Evolutionary conservation across 169 alveolate species (phyloP).

Genomic region (Cyclospora cayetanensis): DNA sequence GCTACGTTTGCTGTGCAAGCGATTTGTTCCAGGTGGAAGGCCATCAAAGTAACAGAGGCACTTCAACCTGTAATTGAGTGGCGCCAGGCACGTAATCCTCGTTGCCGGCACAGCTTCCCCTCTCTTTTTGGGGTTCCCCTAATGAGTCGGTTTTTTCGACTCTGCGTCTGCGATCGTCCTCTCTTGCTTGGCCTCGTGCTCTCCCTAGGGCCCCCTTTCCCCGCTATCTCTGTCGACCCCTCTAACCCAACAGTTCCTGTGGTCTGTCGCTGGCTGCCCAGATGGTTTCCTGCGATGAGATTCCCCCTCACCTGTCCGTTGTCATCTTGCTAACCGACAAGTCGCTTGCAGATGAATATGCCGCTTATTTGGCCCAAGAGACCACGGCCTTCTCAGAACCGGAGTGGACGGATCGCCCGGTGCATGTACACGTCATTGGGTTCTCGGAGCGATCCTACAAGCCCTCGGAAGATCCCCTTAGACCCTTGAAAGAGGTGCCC

Average conservation of each 20-base stretch:
- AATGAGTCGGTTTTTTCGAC: not conserved
- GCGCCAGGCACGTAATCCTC: not conserved
- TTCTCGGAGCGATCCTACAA: not conserved
- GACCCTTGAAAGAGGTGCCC: not conserved
- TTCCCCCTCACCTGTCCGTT: not conserved
- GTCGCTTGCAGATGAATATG: not conserved
- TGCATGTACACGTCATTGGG: slow-evolving; percentile 8
- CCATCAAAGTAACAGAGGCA: not conserved
- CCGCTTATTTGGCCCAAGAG: not conserved
- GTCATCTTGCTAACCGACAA: not conserved
- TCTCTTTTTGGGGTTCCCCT: no score
- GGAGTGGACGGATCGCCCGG: not conserved
- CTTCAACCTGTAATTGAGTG: slow-evolving; percentile 12
- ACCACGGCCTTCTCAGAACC: not conserved
- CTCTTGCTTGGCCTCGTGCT: no score
- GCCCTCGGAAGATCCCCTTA: not conserved
- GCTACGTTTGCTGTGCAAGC: no score
- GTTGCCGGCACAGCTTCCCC: no score
- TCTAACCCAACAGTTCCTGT: no score
- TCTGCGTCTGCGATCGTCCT: not conserved
- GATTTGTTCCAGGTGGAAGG: not conserved
- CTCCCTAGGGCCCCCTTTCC: no score
- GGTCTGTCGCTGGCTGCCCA: no score
- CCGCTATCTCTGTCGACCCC: no score
- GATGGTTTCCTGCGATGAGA: slow-evolving; percentile 26